These are phyloP conservation scores for Cocos nucifera DNA, from an alignment of 176 grass and related monocot species.

Conservation along the genomic window DNA sequence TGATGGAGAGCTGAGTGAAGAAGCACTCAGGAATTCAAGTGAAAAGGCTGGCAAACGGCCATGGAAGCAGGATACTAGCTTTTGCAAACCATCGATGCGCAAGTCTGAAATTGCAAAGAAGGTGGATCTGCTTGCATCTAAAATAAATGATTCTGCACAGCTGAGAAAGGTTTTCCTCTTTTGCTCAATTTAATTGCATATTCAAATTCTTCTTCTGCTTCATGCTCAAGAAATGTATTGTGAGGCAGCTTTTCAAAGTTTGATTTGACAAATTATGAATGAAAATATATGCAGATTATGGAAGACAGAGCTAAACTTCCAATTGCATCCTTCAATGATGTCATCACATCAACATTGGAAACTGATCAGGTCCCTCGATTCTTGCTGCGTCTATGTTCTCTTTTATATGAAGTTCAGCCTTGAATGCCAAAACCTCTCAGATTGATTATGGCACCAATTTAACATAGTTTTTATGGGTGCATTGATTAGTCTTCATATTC, in stretches of 20 bases:
- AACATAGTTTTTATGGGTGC: too few species aligned
- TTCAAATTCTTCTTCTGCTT: neutral
- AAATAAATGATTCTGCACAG: slow-evolving; percentile 44
- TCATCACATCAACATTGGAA: slow-evolving; percentile 69
- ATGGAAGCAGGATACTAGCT: slow-evolving; percentile 47
- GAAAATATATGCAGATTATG: slow-evolving; percentile 41
- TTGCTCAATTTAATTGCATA: neutral
- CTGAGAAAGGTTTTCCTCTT: slow-evolving; percentile 52
- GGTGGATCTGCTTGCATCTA: slow-evolving; percentile 51
- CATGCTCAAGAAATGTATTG: neutral
- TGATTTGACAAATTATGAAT: slow-evolving; percentile 20
- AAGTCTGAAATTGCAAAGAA: slow-evolving; percentile 59
- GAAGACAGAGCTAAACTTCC: slow-evolving; percentile 86
- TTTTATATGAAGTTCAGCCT: too few species aligned
- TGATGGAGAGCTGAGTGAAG: slow-evolving; percentile 52
- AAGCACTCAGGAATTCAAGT: slow-evolving; percentile 25
- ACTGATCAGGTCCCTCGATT: slow-evolving; percentile 58
- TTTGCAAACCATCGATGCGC: slow-evolving; percentile 55
- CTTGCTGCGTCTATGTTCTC: neutral
- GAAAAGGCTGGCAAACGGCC: slow-evolving; percentile 32
- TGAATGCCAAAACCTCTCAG: neutral
- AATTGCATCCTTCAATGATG: slow-evolving; percentile 78
- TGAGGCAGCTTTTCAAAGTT: neutral
- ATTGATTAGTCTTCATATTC: too few species aligned
- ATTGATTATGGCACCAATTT: too few species aligned